Evolutionary conservation across 2,329 filamentous ascomycete species (phyloP).

Genomic region (Aspergillus cejpii): DNA sequence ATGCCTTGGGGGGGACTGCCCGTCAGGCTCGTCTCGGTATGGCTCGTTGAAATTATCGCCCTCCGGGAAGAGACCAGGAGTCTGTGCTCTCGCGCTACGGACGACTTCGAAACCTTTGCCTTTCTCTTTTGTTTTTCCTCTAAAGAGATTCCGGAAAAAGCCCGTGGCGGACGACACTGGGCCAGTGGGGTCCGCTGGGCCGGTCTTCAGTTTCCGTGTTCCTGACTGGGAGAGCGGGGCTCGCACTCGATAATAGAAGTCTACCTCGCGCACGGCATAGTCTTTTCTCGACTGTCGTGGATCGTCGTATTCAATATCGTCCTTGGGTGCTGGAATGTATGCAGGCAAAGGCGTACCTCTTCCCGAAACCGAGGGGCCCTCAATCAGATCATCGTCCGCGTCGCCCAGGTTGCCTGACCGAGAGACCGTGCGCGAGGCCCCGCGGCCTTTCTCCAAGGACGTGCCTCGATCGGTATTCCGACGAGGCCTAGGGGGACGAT

Average conservation of each 20-base stretch:
- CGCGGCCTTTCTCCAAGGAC: constrained; percentile 39
- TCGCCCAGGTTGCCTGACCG: constrained; percentile 32
- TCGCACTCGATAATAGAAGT: constrained; percentile 92
- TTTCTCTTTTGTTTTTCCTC: constrained; percentile 85
- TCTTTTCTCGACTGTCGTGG: constrained; percentile 59
- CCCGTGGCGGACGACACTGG: constrained; percentile 82
- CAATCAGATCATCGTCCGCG: constrained; percentile 30
- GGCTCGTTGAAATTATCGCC: constrained; percentile 58
- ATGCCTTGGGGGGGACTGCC: constrained; percentile 18
- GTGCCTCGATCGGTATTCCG: constrained; percentile 55
- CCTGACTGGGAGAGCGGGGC: constrained; percentile 77
- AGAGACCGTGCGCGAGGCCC: constrained; percentile 40
- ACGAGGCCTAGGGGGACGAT: constrained; percentile 71
- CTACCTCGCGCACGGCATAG: constrained; percentile 88
- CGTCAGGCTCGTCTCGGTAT: constrained; percentile 51
- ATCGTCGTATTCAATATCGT: constrained; percentile 51
- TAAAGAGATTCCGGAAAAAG: constrained; percentile 76
- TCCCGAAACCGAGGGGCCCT: constrained; percentile 39
- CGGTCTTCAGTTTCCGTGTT: constrained; percentile 81
- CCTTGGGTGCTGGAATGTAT: constrained; percentile 48
- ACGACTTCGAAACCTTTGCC: constrained; percentile 97
- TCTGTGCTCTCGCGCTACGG: constrained; percentile 77
- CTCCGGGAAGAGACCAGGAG: constrained; percentile 56
- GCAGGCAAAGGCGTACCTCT: constrained; percentile 48
- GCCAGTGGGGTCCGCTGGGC: constrained; percentile 87